A percentile compares a stretch with the other conserved stretches of the same genome.
Conservation (phyloP, 257 asterid genomes). For the Ballota nigra region DNA sequence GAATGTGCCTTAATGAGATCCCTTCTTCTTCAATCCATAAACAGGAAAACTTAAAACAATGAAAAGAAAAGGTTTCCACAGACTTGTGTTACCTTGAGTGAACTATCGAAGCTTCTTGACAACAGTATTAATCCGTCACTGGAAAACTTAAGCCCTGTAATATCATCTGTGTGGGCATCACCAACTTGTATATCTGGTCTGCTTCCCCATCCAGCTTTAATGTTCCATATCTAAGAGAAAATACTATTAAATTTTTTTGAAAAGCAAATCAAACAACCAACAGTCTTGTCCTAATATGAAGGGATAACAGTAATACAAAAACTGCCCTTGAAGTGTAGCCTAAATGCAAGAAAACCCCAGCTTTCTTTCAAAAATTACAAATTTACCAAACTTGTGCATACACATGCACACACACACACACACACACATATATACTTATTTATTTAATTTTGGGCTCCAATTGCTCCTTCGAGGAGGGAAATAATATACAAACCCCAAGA, state of each 20-base stretch:
- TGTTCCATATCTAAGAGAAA: slow-evolving; percentile 75
- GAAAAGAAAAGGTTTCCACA: slow-evolving; percentile 4
- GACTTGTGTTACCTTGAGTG: slow-evolving; percentile 66
- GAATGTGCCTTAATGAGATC: background rate
- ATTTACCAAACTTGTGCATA: background rate
- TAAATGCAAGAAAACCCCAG: background rate
- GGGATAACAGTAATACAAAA: background rate
- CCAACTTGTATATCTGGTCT: slow-evolving; percentile 68
- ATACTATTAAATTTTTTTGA: background rate
- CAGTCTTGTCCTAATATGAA: background rate
- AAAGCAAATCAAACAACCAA: background rate
- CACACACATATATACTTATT: too few relatives aligned
- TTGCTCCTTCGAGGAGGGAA: background rate
- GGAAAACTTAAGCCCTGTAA: slow-evolving; percentile 81
- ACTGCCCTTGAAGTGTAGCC: background rate
- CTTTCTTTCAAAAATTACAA: background rate
- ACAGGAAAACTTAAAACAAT: background rate
- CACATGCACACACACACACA: background rate
- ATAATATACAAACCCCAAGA: background rate
- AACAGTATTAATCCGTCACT: slow-evolving; percentile 71
- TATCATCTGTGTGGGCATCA: slow-evolving; percentile 77
- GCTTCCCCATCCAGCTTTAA: slow-evolving; percentile 98
- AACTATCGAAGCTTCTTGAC: slow-evolving; percentile 91
- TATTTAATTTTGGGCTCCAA: background rate
- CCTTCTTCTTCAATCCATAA: background rate